These are phyloP conservation scores for Paramyrothecium roridum DNA, from an alignment of 2,329 filamentous ascomycete genomes.

Conservation along the genomic window DNA sequence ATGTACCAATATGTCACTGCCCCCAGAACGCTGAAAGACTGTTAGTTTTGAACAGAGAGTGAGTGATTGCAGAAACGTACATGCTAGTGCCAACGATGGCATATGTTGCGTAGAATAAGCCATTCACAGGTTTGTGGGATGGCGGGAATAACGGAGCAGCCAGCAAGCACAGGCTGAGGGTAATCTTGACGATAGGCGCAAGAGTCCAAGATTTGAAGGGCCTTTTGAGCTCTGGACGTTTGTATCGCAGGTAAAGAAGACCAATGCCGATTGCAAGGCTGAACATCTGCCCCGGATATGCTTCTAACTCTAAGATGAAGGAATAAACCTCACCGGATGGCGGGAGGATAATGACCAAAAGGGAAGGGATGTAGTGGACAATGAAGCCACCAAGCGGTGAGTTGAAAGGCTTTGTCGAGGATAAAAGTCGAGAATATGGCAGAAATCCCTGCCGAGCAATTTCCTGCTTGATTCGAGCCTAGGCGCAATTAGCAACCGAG, in stretches of 20 bases:
- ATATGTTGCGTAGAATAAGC: constrained; percentile 52
- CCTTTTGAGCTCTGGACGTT: constrained; percentile 55
- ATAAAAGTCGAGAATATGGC: constrained; percentile 57
- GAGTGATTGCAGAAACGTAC: constrained; percentile 33
- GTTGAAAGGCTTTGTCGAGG: constrained; percentile 64
- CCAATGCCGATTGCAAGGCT: constrained; percentile 55
- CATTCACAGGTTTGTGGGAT: constrained; percentile 37
- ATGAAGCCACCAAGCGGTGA: constrained; percentile 66
- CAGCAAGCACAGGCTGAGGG: constrained; percentile 52
- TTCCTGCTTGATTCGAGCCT: constrained; percentile 70
- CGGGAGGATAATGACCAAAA: constrained; percentile 63
- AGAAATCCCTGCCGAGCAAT: constrained; percentile 70
- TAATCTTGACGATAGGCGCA: constrained; percentile 53
- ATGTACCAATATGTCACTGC: constrained; percentile 66
- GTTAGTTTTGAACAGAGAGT: neutral
- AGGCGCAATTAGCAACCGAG: neutral
- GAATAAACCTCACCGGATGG: constrained; percentile 66
- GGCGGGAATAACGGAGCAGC: constrained; percentile 62
- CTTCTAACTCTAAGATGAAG: constrained; percentile 71
- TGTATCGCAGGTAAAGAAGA: constrained; percentile 57
- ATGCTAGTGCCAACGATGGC: constrained; percentile 49
- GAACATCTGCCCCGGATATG: constrained; percentile 62
- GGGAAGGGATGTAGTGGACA: constrained; percentile 65
- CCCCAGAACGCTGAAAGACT: constrained; percentile 46
- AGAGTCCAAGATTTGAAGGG: constrained; percentile 65